Evolutionary conservation across 2,329 filamentous ascomycete species (phyloP).

Genomic region (Metarhizium humberi): DNA sequence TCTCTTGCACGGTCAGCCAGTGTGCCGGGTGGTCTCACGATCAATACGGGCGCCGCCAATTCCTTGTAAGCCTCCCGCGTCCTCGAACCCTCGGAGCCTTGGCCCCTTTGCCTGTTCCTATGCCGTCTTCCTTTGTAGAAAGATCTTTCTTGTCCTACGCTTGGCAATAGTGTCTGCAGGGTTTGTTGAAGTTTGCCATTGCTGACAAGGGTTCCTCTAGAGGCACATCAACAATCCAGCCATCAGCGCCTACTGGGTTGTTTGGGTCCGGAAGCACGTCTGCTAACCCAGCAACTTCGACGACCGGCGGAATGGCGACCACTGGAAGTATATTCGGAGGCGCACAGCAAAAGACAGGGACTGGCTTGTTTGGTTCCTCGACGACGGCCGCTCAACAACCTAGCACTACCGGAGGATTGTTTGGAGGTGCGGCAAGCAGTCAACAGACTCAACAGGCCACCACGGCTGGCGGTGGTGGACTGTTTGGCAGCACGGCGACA

Average conservation of each 20-base stretch:
- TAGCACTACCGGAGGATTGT: slow-evolving; percentile 12
- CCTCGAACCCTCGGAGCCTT: background rate
- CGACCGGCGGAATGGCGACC: slow-evolving; percentile 24
- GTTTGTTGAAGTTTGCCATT: background rate
- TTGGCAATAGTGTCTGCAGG: background rate
- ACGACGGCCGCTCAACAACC: slow-evolving; percentile 12
- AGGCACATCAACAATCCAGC: slow-evolving; percentile 18
- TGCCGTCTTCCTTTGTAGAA: background rate
- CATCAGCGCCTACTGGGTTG: slow-evolving; percentile 25
- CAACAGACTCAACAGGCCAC: slow-evolving; percentile 6
- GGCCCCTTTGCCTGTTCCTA: background rate
- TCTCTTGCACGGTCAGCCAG: slow-evolving; percentile 48
- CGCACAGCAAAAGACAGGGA: slow-evolving; percentile 16
- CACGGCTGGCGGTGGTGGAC: background rate
- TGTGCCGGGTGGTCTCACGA: slow-evolving; percentile 51
- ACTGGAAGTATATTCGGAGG: slow-evolving; percentile 28
- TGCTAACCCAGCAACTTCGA: slow-evolving; percentile 17
- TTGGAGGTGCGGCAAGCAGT: slow-evolving; percentile 17
- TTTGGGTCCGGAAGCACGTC: slow-evolving; percentile 23
- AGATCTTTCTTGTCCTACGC: background rate
- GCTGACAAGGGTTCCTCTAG: slow-evolving; percentile 8
- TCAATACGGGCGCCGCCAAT: slow-evolving; percentile 55
- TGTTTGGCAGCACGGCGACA: slow-evolving; percentile 3
- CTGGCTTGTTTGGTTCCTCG: slow-evolving; percentile 21
- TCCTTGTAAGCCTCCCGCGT: slow-evolving; percentile 20